These are phyloP conservation scores for Yarrowia sp. DNA, from an alignment of 805 yeast species.

Conservation along the genomic window DNA sequence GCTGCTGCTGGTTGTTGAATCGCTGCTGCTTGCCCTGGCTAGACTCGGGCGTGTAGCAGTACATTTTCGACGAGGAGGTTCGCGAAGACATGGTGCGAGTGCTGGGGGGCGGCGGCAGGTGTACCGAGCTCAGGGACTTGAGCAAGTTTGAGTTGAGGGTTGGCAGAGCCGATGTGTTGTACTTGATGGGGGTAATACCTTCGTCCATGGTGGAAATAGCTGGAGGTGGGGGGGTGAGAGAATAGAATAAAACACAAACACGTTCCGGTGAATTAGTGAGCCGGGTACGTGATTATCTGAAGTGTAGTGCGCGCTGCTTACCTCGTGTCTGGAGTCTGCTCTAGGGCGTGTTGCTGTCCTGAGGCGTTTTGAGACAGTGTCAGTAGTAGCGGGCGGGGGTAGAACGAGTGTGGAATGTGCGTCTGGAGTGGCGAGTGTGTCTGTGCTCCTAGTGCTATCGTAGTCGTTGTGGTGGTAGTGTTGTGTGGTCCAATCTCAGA, in stretches of 20 bases:
- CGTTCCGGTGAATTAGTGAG: neutral
- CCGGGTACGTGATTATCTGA: neutral
- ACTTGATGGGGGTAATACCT: conserved; percentile 25
- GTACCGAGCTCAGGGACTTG: conserved; percentile 44
- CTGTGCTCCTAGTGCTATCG: neutral
- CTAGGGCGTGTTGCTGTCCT: conserved; percentile 1
- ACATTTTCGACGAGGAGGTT: conserved; percentile 13
- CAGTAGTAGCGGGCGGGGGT: neutral
- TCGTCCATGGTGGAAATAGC: conserved; percentile 10
- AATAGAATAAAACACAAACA: neutral
- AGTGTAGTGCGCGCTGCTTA: neutral
- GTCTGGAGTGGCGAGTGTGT: neutral
- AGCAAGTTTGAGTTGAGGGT: conserved; percentile 35
- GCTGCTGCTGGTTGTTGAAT: conserved; percentile 7
- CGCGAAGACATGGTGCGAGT: conserved; percentile 27
- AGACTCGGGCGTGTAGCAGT: conserved; percentile 26
- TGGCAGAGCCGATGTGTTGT: conserved; percentile 26
- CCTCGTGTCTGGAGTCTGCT: neutral
- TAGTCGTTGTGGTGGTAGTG: neutral
- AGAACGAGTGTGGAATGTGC: neutral
- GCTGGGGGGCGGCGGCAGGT: conserved; percentile 45
- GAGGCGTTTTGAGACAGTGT: neutral
- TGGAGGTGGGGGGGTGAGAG: neutral
- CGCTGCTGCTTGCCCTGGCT: conserved; percentile 27
- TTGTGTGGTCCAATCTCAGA: neutral